A percentile compares a stretch with the other conserved stretches of the same genome.
phyloP scores from a whole-genome alignment of 164 flowering plant genomes.

The Kingdonia uniflora region DNA sequence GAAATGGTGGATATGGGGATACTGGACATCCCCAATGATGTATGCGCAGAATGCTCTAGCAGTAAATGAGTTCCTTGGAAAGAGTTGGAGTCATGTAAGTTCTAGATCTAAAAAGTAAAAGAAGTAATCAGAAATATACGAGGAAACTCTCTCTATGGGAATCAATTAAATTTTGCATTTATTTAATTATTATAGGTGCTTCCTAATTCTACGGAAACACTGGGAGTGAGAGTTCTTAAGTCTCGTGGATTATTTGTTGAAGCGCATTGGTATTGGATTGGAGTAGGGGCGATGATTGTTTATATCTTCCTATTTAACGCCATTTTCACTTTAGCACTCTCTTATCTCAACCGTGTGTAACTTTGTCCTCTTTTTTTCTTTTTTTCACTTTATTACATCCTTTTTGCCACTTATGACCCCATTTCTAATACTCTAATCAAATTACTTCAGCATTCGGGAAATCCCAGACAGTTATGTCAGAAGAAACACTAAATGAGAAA shows the following conservation, averaged over 20 bases:
- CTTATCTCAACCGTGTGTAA: constrained; percentile 25
- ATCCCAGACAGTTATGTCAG: constrained; percentile 22
- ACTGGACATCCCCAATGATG: constrained; percentile 50
- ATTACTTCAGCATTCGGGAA: constrained; percentile 33
- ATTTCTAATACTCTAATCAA: not conserved
- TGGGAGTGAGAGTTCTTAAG: constrained; percentile 20
- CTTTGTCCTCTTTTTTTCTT: not conserved
- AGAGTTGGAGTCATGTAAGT: constrained; percentile 34
- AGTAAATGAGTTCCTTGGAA: constrained; percentile 40
- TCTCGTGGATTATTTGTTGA: constrained; percentile 16
- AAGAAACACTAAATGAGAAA: constrained; percentile 16
- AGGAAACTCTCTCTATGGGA: not conserved
- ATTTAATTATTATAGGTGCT: constrained; percentile 3
- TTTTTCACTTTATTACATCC: not conserved
- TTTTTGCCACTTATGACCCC: not conserved
- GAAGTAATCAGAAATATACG: not conserved
- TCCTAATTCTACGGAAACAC: constrained; percentile 5
- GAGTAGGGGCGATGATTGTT: constrained; percentile 23
- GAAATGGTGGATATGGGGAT: constrained; percentile 56
- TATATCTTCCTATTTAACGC: constrained; percentile 19
- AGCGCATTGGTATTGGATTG: constrained; percentile 32
- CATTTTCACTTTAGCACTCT: constrained; percentile 17
- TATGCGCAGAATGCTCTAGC: constrained; percentile 39
- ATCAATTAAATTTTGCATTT: not conserved
- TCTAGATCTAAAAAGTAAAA: not conserved